A percentile compares a stretch with the other conserved stretches of the same genome.
Evolutionary conservation across 2,329 filamentous ascomycete species (phyloP).

Genomic region (Penicillium sp.): DNA sequence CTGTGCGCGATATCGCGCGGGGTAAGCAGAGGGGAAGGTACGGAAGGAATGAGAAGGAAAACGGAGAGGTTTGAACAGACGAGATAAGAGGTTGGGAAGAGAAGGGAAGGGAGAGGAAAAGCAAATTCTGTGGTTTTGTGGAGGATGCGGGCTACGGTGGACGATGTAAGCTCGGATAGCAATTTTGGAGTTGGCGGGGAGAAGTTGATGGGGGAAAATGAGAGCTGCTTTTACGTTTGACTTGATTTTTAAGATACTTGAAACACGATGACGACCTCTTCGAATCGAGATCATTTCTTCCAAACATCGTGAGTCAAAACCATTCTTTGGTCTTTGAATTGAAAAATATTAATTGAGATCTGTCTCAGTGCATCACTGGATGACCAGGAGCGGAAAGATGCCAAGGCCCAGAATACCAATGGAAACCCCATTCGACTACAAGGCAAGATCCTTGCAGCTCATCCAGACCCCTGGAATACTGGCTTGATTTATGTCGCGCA

Average conservation of each 20-base stretch:
- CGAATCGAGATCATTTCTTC: constrained; percentile 80
- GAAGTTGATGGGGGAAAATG: constrained; percentile 11
- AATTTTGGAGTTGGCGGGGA: constrained; percentile 23
- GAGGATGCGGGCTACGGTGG: constrained; percentile 35
- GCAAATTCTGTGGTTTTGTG: constrained; percentile 34
- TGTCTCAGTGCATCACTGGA: constrained; percentile 46
- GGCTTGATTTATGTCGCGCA: constrained; percentile 75
- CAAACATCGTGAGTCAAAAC: constrained; percentile 71
- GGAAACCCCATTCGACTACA: constrained; percentile 76
- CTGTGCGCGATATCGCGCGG: constrained; percentile 32
- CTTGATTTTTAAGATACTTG: not conserved
- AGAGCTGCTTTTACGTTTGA: constrained; percentile 3
- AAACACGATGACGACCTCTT: constrained; percentile 61
- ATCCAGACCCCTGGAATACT: constrained; percentile 63
- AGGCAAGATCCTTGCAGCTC: constrained; percentile 79
- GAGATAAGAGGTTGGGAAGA: constrained; percentile 18
- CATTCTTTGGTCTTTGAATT: constrained; percentile 2
- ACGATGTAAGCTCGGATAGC: constrained; percentile 31
- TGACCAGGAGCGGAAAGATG: constrained; percentile 61
- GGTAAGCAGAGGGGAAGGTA: constrained; percentile 15
- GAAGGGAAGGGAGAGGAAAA: constrained; percentile 23
- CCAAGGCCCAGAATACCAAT: constrained; percentile 75
- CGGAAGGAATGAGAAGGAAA: constrained; percentile 22
- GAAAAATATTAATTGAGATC: constrained; percentile 16
- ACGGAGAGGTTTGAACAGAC: constrained; percentile 15